Evolutionary conservation across 2,329 filamentous ascomycete genomes (phyloP).

Genomic region (Capronia americana): DNA sequence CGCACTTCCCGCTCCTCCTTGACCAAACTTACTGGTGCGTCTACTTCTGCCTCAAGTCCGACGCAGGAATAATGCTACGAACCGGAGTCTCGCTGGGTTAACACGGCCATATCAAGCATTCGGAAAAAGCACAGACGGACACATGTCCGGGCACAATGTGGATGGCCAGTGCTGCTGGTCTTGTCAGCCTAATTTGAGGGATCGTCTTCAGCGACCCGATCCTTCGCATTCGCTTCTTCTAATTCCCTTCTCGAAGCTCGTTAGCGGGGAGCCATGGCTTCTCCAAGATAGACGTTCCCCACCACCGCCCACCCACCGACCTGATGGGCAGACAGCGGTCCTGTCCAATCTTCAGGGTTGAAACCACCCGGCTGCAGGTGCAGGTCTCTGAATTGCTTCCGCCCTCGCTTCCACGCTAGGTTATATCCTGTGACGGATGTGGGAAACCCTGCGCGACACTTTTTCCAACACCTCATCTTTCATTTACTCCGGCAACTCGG

Average conservation of each 20-base stretch:
- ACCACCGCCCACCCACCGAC: slow-evolving; percentile 3
- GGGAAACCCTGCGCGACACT: slow-evolving; percentile 3
- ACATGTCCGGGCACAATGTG: neutral
- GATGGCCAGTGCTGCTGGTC: neutral
- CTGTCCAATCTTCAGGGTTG: slow-evolving; percentile 8
- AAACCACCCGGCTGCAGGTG: slow-evolving; percentile 11
- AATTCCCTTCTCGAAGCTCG: slow-evolving; percentile 6
- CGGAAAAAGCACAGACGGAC: neutral
- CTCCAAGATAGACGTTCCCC: slow-evolving; percentile 6
- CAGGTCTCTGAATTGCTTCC: slow-evolving; percentile 3
- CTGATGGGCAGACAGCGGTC: neutral
- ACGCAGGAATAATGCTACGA: neutral
- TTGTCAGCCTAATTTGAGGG: neutral
- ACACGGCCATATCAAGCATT: neutral
- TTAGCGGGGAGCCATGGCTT: slow-evolving; percentile 8
- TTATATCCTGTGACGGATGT: slow-evolving; percentile 12
- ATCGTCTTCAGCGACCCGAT: neutral
- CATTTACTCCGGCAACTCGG: neutral
- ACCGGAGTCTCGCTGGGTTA: neutral
- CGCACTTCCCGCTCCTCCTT: neutral
- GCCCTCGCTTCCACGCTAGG: slow-evolving; percentile 11
- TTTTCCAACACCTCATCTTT: slow-evolving; percentile 1
- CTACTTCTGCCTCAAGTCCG: neutral
- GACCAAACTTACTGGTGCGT: neutral
- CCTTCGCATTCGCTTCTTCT: neutral